Base-by-base conservation (phyloP, 495 filamentous ascomycete species). In the Geoglossum glabrum region DNA sequence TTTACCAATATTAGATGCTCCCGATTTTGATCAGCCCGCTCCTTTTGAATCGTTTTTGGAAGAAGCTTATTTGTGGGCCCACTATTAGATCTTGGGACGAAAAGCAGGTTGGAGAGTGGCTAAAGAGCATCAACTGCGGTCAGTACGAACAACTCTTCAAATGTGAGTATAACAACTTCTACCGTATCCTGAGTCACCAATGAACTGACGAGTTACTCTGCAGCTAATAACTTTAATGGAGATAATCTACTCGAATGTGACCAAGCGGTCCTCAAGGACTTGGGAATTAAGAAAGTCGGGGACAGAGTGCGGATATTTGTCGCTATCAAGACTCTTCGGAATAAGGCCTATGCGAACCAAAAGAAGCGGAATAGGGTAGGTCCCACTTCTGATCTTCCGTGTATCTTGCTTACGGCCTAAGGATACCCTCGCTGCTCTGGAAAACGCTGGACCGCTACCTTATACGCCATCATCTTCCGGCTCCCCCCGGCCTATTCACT, bases 261-360 rank as follows among this genome's bases (percentile, higher is more conserved):
- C 67, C 93, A 96, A 72, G 82, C 85, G 55, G 87, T 92, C 50
- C 76, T 99, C 58, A 93, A 97, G 70, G 92, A 99, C 65, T 90
- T 99, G 79, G 92, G 92, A 27, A 87, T 99, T 61, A 94, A 96
- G 62, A 99, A 95, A 70, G 84, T 99, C 57, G 92, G 92, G 52
- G 93, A 99, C 70, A 81, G 93, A 36, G 88, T 99, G n/a, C 83
- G 92, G 60, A 84, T 99, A 52, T 90, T 87, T 68, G 79, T 85
- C 64, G 86, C 79, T 61, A 95, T 95, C 64, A 97, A 97, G 74
- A 83, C 90, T 64, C 79, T 99, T 28, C 76, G 92, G 59, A 88
- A 83, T 59, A 88, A 83, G 66, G 81, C 88, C 4, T 86, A 86
- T 64, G 81, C 85, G 57, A 87, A 86, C 65, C 82, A 81, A 57